Evolutionary conservation across 1,284 basidiomycete species (phyloP).

Genomic region (Naganishia liquefaciens): DNA sequence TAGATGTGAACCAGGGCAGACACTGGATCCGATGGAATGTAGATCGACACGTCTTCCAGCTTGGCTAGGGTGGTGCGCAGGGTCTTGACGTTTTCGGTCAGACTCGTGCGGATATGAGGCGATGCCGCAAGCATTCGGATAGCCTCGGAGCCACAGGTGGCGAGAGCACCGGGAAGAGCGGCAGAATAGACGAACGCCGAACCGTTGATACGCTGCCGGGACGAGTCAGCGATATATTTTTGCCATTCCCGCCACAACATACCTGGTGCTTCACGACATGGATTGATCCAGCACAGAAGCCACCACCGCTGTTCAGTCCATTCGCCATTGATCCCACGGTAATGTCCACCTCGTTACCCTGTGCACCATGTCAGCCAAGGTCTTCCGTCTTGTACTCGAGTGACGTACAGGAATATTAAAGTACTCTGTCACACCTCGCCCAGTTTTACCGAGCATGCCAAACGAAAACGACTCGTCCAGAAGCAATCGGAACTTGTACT

Average conservation of each 20-base stretch:
- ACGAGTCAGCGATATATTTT: conserved; percentile 21
- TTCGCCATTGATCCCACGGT: conserved; percentile 78
- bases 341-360: conserved; percentile 60
- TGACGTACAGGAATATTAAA: conserved; percentile 79
- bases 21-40: conserved; percentile 78
- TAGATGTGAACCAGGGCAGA: conserved; percentile 87
- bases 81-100: conserved; percentile 77
- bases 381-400: background rate
- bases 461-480: conserved; percentile 94
- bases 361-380: conserved; percentile 5
- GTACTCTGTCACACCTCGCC: conserved; percentile 89
- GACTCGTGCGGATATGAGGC: conserved; percentile 69
- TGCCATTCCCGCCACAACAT: conserved; percentile 29
- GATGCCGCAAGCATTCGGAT: conserved; percentile 73
- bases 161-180: conserved; percentile 84
- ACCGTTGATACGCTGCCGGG: conserved; percentile 85
- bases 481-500: conserved; percentile 94
- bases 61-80: conserved; percentile 75
- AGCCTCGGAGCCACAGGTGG: conserved; percentile 80
- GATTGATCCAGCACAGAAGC: conserved; percentile 89
- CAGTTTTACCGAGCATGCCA: conserved; percentile 87
- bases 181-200: conserved; percentile 96
- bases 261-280: conserved; percentile 87
- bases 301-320: conserved; percentile 80
- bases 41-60: conserved; percentile 70